Evolutionary conservation across 176 grass and related monocot genomes (phyloP).

Genomic region (Paspalum notatum): DNA sequence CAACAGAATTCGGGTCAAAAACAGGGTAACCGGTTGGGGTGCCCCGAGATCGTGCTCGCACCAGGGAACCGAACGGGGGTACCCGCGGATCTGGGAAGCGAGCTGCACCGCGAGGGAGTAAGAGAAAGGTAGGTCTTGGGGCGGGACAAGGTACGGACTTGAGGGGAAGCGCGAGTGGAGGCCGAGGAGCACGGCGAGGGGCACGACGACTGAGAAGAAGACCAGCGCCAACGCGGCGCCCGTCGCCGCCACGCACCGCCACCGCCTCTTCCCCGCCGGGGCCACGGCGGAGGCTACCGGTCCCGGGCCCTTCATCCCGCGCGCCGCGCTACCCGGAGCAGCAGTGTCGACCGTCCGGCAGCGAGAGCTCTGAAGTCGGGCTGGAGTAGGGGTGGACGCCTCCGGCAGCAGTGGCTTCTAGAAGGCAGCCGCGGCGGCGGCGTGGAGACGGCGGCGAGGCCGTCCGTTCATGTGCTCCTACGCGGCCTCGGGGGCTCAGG

Average conservation of each 20-base stretch:
- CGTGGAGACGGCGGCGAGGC: not conserved
- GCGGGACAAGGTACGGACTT: conserved; percentile 31
- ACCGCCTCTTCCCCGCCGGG: conserved; percentile 49
- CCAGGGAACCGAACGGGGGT: not conserved
- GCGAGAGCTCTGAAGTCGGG: not conserved
- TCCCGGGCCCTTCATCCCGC: conserved; percentile 54
- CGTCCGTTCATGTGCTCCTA: conserved; percentile 14
- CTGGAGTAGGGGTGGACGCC: not conserved
- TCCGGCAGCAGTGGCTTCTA: not conserved
- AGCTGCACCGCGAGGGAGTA: not conserved
- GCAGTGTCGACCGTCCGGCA: not conserved
- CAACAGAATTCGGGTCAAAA: conserved; percentile 1
- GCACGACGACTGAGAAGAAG: conserved; percentile 62
- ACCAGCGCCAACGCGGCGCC: conserved; percentile 45
- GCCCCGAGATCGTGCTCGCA: not conserved
- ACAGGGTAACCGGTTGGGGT: not conserved
- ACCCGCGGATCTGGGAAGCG: conserved; percentile 22
- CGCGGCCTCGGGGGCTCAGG: not conserved
- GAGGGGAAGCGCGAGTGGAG: conserved; percentile 66
- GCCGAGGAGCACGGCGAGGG: conserved; percentile 66
- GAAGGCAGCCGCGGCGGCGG: not conserved
- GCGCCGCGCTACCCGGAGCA: not conserved
- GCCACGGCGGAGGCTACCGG: conserved; percentile 16
- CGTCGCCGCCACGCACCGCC: conserved; percentile 55
- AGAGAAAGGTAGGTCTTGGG: conserved; percentile 20